phyloP scores from a whole-genome alignment of 305 asterid species.

The Andrographis paniculata region DNA sequence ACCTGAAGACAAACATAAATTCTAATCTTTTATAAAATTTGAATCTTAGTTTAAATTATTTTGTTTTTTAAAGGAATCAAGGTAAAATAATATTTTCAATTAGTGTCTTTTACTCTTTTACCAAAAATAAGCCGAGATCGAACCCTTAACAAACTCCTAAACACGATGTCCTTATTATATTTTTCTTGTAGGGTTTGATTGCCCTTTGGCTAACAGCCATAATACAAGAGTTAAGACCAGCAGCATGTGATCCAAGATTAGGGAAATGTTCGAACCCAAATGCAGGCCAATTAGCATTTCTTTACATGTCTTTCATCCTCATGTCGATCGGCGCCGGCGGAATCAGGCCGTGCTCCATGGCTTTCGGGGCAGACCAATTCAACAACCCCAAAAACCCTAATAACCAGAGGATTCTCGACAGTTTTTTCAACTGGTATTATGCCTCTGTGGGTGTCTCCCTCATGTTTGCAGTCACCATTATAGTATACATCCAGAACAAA shows the following conservation, averaged over 20 bases:
- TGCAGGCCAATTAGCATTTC: constrained; percentile 38
- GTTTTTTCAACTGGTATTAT: constrained; percentile 67
- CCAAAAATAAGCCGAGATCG: too few species aligned
- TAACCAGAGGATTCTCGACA: constrained; percentile 41
- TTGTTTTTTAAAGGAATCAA: too few species aligned
- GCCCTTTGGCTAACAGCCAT: constrained; percentile 49
- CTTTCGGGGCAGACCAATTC: constrained; percentile 81
- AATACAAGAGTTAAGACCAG: constrained; percentile 31
- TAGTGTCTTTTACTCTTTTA: too few species aligned
- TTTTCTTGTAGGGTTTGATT: constrained; percentile 35
- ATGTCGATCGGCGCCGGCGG: constrained; percentile 71
- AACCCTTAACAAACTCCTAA: too few species aligned
- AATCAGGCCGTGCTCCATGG: constrained; percentile 64
- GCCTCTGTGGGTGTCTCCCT: constrained; percentile 50
- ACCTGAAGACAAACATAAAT: too few species aligned
- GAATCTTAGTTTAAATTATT: too few species aligned
- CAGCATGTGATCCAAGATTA: constrained; percentile 24
- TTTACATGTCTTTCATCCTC: constrained; percentile 42
- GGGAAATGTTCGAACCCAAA: constrained; percentile 32
- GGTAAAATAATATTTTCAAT: too few species aligned
- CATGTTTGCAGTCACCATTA: constrained; percentile 40
- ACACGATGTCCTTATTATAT: too few species aligned
- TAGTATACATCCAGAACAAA: constrained; percentile 46
- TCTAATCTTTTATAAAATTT: too few species aligned
- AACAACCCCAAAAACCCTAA: constrained; percentile 44